Percentiles rank a stretch among this genome's conserved stretches.
Conservation (phyloP, 1,284 basidiomycete genomes). For the Ganoderma lingzhi region DNA sequence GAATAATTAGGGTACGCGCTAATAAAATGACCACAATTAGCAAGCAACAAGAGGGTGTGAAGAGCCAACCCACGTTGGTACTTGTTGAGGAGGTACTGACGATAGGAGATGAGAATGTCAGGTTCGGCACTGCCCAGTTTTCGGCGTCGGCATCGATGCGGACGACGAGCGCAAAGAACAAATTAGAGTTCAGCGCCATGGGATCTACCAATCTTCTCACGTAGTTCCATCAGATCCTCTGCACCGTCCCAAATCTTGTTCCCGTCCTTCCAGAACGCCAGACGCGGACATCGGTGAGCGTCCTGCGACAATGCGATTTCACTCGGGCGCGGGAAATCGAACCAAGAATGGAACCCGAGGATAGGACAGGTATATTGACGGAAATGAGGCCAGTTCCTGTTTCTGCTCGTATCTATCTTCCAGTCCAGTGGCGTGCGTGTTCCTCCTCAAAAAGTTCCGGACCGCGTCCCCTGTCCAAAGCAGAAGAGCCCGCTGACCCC, state of each 20-base stretch:
- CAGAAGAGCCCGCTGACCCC: slow-evolving; percentile 61
- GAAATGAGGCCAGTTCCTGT: slow-evolving; percentile 13
- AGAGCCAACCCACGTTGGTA: not conserved
- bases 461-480: slow-evolving; percentile 55
- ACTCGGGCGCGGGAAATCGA: not conserved
- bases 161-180: not conserved
- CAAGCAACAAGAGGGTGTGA: not conserved
- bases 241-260: not conserved
- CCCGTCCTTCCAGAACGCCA: not conserved
- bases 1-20: not conserved
- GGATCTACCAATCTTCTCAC: slow-evolving; percentile 1
- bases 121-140: not conserved
- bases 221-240: not conserved
- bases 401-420: slow-evolving; percentile 20
- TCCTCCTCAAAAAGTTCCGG: not conserved
- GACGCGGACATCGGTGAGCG: not conserved
- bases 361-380: slow-evolving; percentile 37
- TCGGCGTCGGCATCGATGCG: not conserved
- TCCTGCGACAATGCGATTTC: not conserved
- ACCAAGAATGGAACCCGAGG: slow-evolving; percentile 62
- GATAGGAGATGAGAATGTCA: not conserved
- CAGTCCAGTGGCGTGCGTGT: slow-evolving; percentile 32
- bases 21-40: too few species aligned
- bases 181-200: not conserved
- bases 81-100: not conserved